A percentile compares a stretch with the other conserved stretches of the same genome.
Conservation (phyloP, 768 basidiomycete species). For the Rhizopogon roseolus region DNA sequence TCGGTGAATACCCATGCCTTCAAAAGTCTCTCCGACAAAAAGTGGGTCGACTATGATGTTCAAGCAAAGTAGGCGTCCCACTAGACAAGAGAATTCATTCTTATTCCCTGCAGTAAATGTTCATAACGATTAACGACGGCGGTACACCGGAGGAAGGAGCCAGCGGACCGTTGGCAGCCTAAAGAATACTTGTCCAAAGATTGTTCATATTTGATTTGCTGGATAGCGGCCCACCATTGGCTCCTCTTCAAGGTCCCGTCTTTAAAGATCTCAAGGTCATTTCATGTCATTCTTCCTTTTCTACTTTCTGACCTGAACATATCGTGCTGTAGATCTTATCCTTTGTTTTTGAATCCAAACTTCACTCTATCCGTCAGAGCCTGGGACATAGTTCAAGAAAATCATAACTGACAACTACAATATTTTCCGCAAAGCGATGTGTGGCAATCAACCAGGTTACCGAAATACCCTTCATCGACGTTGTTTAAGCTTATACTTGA, state of each 20-base stretch:
- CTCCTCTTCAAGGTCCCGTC: constrained; percentile 47
- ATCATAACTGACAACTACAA: constrained; percentile 23
- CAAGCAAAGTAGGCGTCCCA: constrained; percentile 31
- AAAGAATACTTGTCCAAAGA: constrained; percentile 42
- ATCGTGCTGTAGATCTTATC: constrained; percentile 44
- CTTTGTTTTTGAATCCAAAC: constrained; percentile 48
- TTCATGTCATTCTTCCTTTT: not conserved
- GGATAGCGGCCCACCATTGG: constrained; percentile 43
- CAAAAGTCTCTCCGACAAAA: constrained; percentile 35
- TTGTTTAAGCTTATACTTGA: no score
- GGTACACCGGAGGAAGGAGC: constrained; percentile 18
- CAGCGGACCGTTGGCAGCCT: constrained; percentile 10
- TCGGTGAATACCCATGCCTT: constrained; percentile 44
- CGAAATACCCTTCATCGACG: no score
- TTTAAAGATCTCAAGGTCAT: constrained; percentile 62
- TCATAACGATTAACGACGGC: constrained; percentile 55
- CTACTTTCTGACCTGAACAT: not conserved
- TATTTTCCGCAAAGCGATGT: constrained; percentile 17
- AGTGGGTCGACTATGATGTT: constrained; percentile 43
- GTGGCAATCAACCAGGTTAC: no score
- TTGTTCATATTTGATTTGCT: constrained; percentile 46
- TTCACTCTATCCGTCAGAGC: no score
- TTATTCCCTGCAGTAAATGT: constrained; percentile 51
- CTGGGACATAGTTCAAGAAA: constrained; percentile 23
- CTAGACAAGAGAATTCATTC: not conserved